A percentile compares a stretch with the other conserved stretches of the same genome.
These are phyloP conservation scores for Boletellus deceptivus DNA, from an alignment of 1,284 basidiomycete genomes.

Conservation along the genomic window DNA sequence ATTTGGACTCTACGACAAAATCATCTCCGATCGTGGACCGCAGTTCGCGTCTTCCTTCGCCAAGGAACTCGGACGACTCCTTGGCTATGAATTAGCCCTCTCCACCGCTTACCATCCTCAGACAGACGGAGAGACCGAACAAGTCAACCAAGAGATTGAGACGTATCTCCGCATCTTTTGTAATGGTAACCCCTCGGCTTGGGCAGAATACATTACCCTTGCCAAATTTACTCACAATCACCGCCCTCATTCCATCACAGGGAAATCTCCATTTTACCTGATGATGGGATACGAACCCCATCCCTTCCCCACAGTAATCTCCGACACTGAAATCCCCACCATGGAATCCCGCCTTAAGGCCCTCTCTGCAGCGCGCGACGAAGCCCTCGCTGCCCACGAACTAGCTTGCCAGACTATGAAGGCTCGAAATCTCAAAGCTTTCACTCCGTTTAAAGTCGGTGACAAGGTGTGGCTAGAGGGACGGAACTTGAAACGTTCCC, in stretches of 20 bases:
- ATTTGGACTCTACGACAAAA: too few species aligned
- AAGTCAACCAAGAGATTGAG: conserved; percentile 5
- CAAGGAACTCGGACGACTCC: too few species aligned
- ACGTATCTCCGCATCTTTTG: conserved; percentile 6
- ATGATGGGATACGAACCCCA: not conserved
- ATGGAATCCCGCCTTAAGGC: not conserved
- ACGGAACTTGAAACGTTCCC: too few species aligned
- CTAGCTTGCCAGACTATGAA: not conserved
- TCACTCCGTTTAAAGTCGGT: too few species aligned
- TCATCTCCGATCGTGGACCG: too few species aligned
- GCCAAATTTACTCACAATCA: conserved; percentile 2
- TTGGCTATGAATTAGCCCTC: too few species aligned
- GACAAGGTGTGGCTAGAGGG: too few species aligned
- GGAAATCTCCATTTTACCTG: not conserved
- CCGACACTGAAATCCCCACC: not conserved
- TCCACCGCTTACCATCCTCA: too few species aligned
- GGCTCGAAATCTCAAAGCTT: too few species aligned
- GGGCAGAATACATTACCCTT: not conserved
- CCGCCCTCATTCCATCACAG: not conserved
- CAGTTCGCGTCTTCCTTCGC: too few species aligned
- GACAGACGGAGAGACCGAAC: conserved; percentile 4
- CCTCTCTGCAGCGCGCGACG: not conserved
- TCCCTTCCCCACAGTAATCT: not conserved
- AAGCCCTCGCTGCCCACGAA: not conserved
- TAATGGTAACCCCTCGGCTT: not conserved